These are phyloP conservation scores for Catharanthus roseus DNA, from an alignment of 257 asterid genomes.

Conservation along the genomic window DNA sequence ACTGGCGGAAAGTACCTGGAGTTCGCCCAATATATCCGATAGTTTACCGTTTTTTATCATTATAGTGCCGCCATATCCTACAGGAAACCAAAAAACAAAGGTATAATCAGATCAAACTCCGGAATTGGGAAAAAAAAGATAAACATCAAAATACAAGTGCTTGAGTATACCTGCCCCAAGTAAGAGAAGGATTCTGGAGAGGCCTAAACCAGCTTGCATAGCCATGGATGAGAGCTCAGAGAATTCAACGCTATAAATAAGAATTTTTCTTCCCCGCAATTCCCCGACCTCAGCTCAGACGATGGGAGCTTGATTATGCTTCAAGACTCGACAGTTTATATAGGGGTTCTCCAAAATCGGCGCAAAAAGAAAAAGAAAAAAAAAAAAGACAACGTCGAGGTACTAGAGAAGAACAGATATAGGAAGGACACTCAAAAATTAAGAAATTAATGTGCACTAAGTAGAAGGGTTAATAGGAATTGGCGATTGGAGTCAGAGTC, in stretches of 20 bases:
- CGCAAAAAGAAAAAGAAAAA: too few species aligned
- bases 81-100: background rate
- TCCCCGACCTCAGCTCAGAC: background rate
- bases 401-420: too few species aligned
- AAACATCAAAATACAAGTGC: background rate
- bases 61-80: background rate
- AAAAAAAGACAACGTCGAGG: too few species aligned
- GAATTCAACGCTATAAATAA: background rate
- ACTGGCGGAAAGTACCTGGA: background rate
- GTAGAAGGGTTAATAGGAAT: too few species aligned
- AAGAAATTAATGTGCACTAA: too few species aligned
- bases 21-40: background rate
- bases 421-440: too few species aligned
- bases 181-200: constrained; percentile 23
- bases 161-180: constrained; percentile 30
- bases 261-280: too few species aligned
- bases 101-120: background rate
- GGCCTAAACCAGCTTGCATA: constrained; percentile 28
- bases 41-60: background rate
- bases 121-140: background rate
- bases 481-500: too few species aligned
- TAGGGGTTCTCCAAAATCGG: too few species aligned
- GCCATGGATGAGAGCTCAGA: constrained; percentile 22
- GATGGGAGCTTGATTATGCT: background rate
- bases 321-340: background rate